These are phyloP conservation scores for Eucalyptus coolabah DNA, from an alignment of 345 rosid species.

Conservation along the genomic window DNA sequence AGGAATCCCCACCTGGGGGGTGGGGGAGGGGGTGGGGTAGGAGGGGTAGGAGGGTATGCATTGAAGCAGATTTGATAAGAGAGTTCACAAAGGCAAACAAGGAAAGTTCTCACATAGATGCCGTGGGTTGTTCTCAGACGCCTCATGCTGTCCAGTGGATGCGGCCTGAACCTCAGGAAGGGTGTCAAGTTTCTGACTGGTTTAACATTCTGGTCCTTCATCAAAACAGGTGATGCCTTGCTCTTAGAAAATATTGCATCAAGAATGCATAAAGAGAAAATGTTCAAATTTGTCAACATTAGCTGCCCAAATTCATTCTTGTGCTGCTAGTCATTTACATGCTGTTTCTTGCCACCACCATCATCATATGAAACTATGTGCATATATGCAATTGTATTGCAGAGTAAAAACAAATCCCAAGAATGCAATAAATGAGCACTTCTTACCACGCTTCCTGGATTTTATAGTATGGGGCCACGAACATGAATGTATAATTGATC, in stretches of 20 bases:
- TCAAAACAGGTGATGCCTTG: constrained; percentile 76
- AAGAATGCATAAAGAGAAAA: not conserved
- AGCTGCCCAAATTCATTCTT: not conserved
- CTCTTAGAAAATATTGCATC: not conserved
- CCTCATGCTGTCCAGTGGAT: constrained; percentile 99
- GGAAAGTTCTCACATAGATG: not conserved
- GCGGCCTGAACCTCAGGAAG: constrained; percentile 97
- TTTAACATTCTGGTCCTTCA: constrained; percentile 97
- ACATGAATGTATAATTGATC: constrained; percentile 93
- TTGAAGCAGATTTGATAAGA: not conserved
- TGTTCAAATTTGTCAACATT: not conserved
- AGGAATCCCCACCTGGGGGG: too few species aligned
- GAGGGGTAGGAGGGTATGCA: not conserved
- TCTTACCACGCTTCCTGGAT: constrained; percentile 90
- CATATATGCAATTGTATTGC: not conserved
- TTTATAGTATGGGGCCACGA: constrained; percentile 98
- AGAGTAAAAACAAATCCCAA: constrained; percentile 96
- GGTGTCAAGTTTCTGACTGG: constrained; percentile 76
- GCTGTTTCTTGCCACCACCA: not conserved
- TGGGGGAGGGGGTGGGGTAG: too few species aligned
- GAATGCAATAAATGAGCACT: constrained; percentile 96
- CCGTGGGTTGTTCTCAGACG: constrained; percentile 37
- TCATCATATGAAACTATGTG: not conserved
- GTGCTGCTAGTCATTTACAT: not conserved
- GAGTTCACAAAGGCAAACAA: not conserved